Base-by-base conservation (phyloP, 257 asterid species). In the Scutellaria galericulata region DNA sequence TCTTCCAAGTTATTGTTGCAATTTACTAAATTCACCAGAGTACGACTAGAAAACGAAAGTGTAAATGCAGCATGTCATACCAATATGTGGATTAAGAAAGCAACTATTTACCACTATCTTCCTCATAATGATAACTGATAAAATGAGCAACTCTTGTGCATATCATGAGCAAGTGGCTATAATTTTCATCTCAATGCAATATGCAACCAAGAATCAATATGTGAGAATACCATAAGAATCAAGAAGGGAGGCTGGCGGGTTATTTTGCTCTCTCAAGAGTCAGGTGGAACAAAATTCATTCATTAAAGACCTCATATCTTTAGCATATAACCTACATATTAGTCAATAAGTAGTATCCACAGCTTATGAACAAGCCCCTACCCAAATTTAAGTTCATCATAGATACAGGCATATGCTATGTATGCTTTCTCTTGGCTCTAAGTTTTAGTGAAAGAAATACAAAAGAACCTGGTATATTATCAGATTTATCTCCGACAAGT, bases 401-500 rank as follows among this genome's bases (percentile, higher is more conserved):
- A 64, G 2, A 63, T 64, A 45, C 39, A 20, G n/a, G 45, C 58
- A 72, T 42, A 24, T 65, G 14, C 12, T 24, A 46, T 52, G 67
- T n/a, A 58, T 44, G 48, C 42, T 10, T 50, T 45, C 48, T 42
- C 66, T 51, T 54, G 70, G 62, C 27, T 39, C 63, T 31, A 22
- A 61, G 13, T 40, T 37, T 72, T 47, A 40, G 41, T 56, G 40
- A 31, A 60, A 53, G 72, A 57, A 68, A 45, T 47, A 63, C 67
- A 70, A 74, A 73, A 7, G 44, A 55, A 95, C 99, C 99, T 84
- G 99, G 99, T 81, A 95, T 92, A 72, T 92, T 95, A 73, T 95
- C 99, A 72, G 96, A 79, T 73, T 76, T 91, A 76, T 95, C 99
- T 54, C 99, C 99, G 71, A 89, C 86, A 39, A 95, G 99, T 59